These are phyloP conservation scores for Globisporangium canariense DNA, from an alignment of 352 stramenopile species.

Conservation along the genomic window DNA sequence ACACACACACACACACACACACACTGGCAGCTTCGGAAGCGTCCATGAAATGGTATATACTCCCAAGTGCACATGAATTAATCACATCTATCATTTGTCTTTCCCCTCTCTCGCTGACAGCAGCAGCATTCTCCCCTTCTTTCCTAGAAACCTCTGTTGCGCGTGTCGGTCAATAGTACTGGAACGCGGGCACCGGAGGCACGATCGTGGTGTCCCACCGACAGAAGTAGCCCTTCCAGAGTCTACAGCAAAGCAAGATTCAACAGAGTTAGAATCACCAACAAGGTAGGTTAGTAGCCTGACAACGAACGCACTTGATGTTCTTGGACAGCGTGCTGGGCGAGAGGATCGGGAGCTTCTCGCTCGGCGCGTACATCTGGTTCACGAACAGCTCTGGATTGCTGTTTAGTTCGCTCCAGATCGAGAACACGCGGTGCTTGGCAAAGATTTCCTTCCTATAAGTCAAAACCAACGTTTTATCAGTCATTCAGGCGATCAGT, in stretches of 20 bases:
- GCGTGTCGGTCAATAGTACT: constrained; percentile 42
- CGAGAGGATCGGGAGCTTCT: constrained; percentile 37
- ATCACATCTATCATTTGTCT: background rate
- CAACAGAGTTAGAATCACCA: background rate
- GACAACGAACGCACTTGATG: constrained; percentile 63
- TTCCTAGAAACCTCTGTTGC: too few species aligned
- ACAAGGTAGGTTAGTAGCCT: background rate
- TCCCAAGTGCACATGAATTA: background rate
- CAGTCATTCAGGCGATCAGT: background rate
- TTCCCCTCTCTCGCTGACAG: background rate
- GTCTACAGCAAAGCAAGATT: constrained; percentile 26
- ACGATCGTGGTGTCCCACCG: constrained; percentile 80
- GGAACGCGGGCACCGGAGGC: constrained; percentile 56
- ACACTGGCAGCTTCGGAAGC: background rate
- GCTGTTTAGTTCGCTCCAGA: constrained; percentile 80
- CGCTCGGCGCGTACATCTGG: constrained; percentile 50
- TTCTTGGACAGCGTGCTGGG: constrained; percentile 85
- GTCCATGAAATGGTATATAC: background rate
- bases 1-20: too few species aligned
- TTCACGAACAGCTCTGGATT: constrained; percentile 74
- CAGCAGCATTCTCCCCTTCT: background rate
- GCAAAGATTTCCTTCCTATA: constrained; percentile 72
- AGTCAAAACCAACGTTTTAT: background rate
- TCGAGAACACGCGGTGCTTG: constrained; percentile 71
- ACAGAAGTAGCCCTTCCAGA: constrained; percentile 86